These are phyloP conservation scores for Cutaneotrichosporon curvatum DNA, from an alignment of 1,284 basidiomycete species.

Conservation along the genomic window DNA sequence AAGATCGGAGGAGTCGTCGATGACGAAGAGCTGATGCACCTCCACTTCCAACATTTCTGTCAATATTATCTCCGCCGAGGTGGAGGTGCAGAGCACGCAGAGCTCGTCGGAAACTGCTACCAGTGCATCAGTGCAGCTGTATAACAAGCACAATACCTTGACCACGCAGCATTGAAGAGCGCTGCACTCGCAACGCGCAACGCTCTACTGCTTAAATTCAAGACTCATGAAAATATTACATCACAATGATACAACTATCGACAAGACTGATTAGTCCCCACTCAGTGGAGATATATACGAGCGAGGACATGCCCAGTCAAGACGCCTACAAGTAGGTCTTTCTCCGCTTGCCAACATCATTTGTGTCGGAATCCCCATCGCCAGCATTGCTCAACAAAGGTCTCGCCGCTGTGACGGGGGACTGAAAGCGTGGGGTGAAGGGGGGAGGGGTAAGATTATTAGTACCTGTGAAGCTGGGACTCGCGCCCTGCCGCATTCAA, in stretches of 20 bases:
- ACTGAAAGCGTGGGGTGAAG: conserved; percentile 26
- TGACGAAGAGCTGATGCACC: not conserved
- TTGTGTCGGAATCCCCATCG: conserved; percentile 19
- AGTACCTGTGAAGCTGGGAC: not conserved
- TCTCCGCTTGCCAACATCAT: conserved; percentile 25
- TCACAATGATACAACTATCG: conserved; percentile 17
- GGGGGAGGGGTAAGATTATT: not conserved
- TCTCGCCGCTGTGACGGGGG: conserved; percentile 28
- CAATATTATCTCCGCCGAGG: no score
- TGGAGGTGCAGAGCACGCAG: no score
- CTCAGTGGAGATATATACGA: conserved; percentile 29
- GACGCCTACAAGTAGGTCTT: conserved; percentile 21
- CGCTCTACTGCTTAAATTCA: no score
- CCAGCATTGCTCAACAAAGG: conserved; percentile 30
- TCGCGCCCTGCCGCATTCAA: no score
- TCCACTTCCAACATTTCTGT: no score
- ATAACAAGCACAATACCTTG: no score
- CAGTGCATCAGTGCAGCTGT: no score
- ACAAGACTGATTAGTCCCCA: conserved; percentile 40
- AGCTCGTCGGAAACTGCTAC: no score
- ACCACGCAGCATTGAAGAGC: no score
- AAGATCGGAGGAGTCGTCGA: not conserved
- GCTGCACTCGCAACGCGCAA: no score
- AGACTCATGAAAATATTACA: conserved; percentile 1
- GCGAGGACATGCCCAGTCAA: conserved; percentile 38